Evolutionary conservation across 768 basidiomycete genomes (phyloP), one percentile per base, ranked within the genome.

Genomic region (Russula sp.): DNA sequence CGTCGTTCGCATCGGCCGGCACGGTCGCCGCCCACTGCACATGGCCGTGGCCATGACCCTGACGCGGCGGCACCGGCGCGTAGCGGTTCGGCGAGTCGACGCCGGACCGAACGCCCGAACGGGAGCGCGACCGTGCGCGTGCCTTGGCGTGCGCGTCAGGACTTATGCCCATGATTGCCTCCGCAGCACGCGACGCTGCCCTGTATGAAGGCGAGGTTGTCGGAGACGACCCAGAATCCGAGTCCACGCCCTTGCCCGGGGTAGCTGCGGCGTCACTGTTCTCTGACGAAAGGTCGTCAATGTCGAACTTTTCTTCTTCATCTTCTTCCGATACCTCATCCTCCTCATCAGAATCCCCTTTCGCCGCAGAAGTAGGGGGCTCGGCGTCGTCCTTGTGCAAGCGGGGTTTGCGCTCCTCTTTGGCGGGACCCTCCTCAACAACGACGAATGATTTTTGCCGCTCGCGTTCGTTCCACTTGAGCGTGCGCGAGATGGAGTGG

Each of bases 381-480:
- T 57, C 57, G 18, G 47, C 53, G 32, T 9, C 47, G 14, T n/a
- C 32, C 27, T 52, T 52, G 42, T 6, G 55, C 18, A 35, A 39
- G 18, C 31, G 62, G 8, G 10, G 45, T 42, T 56, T 10, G 51
- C 27, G 63, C 32, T 68, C 67, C 32, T 69, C 62, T 67, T 82
- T 82, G 16, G 76, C 70, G 0, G 87, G 84, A 37, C 83, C 86
- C 70, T 97, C 95, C 73, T 98, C 97, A 27, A 99, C 93, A 20
- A 99, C 91, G 48, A 98, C 97, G 68, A 98, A 98, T 6, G 94
- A 97, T 73, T 98, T 99, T 72, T 99, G 97, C 51, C 97, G 85
- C 75, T 98, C 94, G 27, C 96, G 86, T 74, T 99, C 96, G 76
- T 99, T 99, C 97, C 97, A 98, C 73, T 98, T 96, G 54, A 99